Conservation (phyloP, 345 rosid species). For the Kernera saxatilis region DNA sequence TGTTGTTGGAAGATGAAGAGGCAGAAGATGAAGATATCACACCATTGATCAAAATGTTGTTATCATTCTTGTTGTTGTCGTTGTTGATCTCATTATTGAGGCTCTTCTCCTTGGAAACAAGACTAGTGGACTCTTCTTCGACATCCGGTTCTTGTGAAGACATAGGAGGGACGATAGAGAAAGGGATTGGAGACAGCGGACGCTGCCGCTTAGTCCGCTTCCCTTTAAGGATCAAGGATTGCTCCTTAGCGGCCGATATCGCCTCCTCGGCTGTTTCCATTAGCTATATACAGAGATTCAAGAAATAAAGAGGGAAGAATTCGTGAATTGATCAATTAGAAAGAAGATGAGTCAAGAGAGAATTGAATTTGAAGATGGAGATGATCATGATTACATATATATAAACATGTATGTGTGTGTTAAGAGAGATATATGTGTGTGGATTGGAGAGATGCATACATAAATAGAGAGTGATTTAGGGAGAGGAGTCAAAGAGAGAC, state of each 20-base stretch:
- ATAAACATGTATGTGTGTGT: slow-evolving; percentile 4
- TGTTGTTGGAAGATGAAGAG: slow-evolving; percentile 36
- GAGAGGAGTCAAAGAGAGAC: slow-evolving; percentile 38
- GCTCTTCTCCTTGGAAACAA: slow-evolving; percentile 19
- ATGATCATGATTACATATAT: slow-evolving; percentile 17
- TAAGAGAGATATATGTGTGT: slow-evolving; percentile 25
- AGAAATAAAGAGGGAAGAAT: not conserved
- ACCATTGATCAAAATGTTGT: slow-evolving; percentile 4
- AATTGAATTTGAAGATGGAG: slow-evolving; percentile 11
- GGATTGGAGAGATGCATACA: slow-evolving; percentile 34
- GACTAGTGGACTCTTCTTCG: slow-evolving; percentile 27
- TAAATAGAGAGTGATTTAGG: slow-evolving; percentile 29
- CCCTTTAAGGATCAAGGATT: slow-evolving; percentile 50
- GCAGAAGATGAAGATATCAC: slow-evolving; percentile 25
- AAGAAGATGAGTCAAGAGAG: not conserved
- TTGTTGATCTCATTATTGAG: slow-evolving; percentile 18
- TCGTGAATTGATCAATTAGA: not conserved
- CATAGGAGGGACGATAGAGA: slow-evolving; percentile 35
- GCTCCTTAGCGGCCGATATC: slow-evolving; percentile 29
- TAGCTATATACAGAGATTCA: not conserved
- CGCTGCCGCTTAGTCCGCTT: slow-evolving; percentile 77
- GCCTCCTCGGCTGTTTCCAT: slow-evolving; percentile 48
- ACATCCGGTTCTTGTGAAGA: slow-evolving; percentile 15
- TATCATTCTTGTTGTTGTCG: slow-evolving; percentile 9
- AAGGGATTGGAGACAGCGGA: slow-evolving; percentile 55